These are phyloP conservation scores for Phycomyces nitens DNA, from an alignment of 192 early-diverging fungal species.

Conservation along the genomic window DNA sequence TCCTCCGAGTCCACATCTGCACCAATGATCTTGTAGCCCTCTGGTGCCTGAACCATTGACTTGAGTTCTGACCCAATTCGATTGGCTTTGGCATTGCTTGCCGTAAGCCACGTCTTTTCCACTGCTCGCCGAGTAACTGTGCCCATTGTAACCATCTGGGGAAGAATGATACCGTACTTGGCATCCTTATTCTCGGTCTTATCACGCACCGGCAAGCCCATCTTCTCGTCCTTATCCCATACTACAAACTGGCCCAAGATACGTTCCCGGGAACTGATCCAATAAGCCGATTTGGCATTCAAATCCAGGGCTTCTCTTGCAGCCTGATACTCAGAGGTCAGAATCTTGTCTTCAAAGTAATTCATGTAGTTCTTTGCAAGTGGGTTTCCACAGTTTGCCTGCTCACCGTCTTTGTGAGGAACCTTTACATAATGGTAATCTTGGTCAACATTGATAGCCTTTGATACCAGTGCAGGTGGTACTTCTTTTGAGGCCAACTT, in stretches of 20 bases:
- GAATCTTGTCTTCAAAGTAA: conserved; percentile 74
- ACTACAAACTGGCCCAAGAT: conserved; percentile 84
- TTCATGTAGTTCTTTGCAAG: conserved; percentile 78
- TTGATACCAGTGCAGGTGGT: not conserved
- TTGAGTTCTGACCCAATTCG: conserved; percentile 94
- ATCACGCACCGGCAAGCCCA: conserved; percentile 38
- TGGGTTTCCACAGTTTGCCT: conserved; percentile 77
- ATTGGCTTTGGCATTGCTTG: conserved; percentile 85
- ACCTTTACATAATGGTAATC: conserved; percentile 54
- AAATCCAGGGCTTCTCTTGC: conserved; percentile 77
- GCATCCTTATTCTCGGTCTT: conserved; percentile 9
- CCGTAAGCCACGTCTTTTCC: conserved; percentile 94
- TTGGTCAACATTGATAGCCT: conserved; percentile 40
- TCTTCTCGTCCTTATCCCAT: conserved; percentile 53
- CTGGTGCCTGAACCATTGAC: conserved; percentile 77
- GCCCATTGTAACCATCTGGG: conserved; percentile 90
- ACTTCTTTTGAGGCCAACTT: conserved; percentile 25
- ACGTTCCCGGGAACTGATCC: conserved; percentile 81
- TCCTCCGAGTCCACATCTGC: conserved; percentile 98
- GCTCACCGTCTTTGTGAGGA: conserved; percentile 85
- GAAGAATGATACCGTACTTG: conserved; percentile 76
- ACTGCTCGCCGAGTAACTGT: conserved; percentile 92
- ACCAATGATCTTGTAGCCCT: conserved; percentile 83
- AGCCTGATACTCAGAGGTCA: conserved; percentile 65
- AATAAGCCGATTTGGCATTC: conserved; percentile 84